Base-by-base conservation (phyloP, 345 rosid genomes). In the Eutrema yunnanense region DNA sequence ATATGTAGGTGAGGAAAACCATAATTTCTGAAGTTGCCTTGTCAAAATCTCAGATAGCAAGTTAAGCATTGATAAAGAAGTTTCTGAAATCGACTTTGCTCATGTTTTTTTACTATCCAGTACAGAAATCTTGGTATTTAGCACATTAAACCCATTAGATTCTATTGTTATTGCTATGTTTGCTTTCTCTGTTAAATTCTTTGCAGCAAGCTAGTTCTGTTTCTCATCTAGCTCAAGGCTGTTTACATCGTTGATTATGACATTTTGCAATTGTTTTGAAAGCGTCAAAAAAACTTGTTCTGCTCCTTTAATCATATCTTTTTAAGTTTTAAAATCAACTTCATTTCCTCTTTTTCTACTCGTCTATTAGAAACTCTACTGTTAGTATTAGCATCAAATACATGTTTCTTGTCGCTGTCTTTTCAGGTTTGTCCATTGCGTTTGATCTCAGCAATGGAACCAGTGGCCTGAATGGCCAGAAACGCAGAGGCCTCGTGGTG, bases 381-480 rank as follows among this genome's bases (percentile, higher is more conserved):
- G 22, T 7, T 3, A 43, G 16, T 43, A 13, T 5, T 37, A 9
- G 63, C 32, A 16, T 36, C 0, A 14, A 12, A 4, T 37, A 46
- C 37, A 46, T 32, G 30, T 46, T 62, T 2, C n/a, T 29, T 43
- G 53, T 63, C 26, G 4, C 50, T 32, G n/a, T 13, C 2, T 75
- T 65, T 76, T 48, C 85, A 91, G 98, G 95, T 76, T 78, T 81
- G 47, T 86, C 96, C 36, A 73, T 89, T 75, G 88, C 85, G 8
- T 74, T 84, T 70, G 87, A 81, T 73, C 78, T 88, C 49, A 73
- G 78, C 76, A 76, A 84, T 26, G 67, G 62, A 67, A 36, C 46
- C 3, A 47, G 61, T 61, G 82, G 83, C 49, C n/a, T 62, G 37
- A 82, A 74, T 36, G 71, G 67, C 29, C 75, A 76, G 74, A 84